Base-by-base conservation (phyloP, 1,284 basidiomycete genomes). In the Sanghuangporus weigelae region DNA sequence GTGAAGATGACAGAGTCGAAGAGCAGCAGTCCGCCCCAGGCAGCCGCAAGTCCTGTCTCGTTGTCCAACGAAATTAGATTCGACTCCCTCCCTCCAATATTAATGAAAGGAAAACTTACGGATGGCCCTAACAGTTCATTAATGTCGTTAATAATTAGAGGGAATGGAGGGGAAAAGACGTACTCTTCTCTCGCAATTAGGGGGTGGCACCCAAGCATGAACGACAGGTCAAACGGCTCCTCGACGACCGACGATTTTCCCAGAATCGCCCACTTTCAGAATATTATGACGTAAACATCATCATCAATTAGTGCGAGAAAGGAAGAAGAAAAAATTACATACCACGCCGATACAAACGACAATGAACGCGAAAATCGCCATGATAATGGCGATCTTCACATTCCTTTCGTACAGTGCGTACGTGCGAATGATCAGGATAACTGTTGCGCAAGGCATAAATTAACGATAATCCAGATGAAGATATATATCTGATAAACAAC, bases 1-100 rank as follows among this genome's bases (percentile, higher is more conserved):
- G 66, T 67, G 63, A 81, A 78, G 12, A 80, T 73, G 49, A 76
- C 54, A 3, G 72, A 63, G 63, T 80, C 79, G 58, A 78, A 78
- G 11, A 76, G 66, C 2, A 79, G 70, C 71, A 78, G 73, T 31
- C 75, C 75, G 12, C 68, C 66, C 77, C 77, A 79, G 1, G 75
- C 76, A 12, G 67, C 67, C 16, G 71, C 74, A 16, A 74, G 62
- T 11, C 73, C 77, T 78, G 55, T 36, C 12, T 5, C 26, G 55
- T 36, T 8, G 8, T 46, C 44, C 44, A 46, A 42, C 10, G 36
- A 16, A 51, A 26, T 44, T 21, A 49, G 26, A 36, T 49, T n/a
- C 19, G 44, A 21, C 48, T 26, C 23, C 31, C 21, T 42, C 16
- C 7, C 23, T 26, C 16, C 39, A 56, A 56, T 23, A n/a, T 42